phyloP scores from a whole-genome alignment of 148 eudicot species.

The Silene latifolia region DNA sequence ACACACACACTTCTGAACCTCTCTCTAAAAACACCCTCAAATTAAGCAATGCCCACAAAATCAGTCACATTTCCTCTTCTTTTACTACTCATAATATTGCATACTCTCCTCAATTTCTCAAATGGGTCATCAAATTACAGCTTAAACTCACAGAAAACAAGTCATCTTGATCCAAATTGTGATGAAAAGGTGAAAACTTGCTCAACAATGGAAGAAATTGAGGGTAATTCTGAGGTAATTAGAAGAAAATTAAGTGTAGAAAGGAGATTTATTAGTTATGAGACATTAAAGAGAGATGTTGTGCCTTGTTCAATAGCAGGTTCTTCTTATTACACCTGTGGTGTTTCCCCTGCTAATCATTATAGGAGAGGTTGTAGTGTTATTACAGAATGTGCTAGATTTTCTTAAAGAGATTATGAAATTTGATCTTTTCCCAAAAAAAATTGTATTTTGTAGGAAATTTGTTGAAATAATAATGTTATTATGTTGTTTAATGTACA shows the following conservation, averaged over 20 bases:
- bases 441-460: too few relatives aligned
- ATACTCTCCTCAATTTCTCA: conserved; percentile 44
- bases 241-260: conserved; percentile 52
- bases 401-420: neutral
- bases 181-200: conserved; percentile 38
- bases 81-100: conserved; percentile 33
- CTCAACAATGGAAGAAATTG: conserved; percentile 27
- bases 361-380: conserved; percentile 81
- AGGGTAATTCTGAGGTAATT: conserved; percentile 48
- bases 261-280: conserved; percentile 76
- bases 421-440: too few relatives aligned
- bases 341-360: conserved; percentile 48
- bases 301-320: conserved; percentile 85
- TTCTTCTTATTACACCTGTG: conserved; percentile 87
- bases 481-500: too few relatives aligned
- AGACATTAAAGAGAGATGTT: conserved; percentile 65
- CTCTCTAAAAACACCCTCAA: conserved; percentile 16
- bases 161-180: conserved; percentile 38
- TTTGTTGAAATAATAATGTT: too few relatives aligned
- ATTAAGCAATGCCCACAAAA: conserved; percentile 24
- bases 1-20: neutral
- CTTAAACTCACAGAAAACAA: conserved; percentile 31
- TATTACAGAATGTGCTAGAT: conserved; percentile 80
- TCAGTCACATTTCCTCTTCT: conserved; percentile 9
- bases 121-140: conserved; percentile 37